Evolutionary conservation across 1,284 basidiomycete genomes (phyloP).

Genomic region (Pseudozyma thailandica): DNA sequence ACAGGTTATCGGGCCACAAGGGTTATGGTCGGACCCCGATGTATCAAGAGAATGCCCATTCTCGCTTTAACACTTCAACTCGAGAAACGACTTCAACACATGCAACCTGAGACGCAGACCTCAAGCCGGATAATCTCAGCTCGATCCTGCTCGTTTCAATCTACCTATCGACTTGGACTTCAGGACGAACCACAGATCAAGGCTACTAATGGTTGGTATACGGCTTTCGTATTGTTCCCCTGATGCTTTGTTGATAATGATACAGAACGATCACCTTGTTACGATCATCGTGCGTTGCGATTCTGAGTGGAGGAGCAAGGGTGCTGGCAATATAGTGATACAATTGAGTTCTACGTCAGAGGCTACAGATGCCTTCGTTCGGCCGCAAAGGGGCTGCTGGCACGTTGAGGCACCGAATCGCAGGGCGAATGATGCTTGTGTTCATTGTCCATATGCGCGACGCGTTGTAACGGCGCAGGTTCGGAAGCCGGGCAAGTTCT

Average conservation of each 20-base stretch:
- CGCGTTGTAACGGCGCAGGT: background rate
- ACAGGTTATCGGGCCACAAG: too few species aligned
- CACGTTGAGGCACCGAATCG: background rate
- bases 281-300: background rate
- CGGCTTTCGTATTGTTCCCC: constrained; percentile 1
- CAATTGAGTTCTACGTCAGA: too few species aligned
- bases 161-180: too few species aligned
- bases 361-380: background rate
- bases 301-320: background rate
- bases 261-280: constrained; percentile 5
- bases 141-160: too few species aligned
- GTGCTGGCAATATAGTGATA: background rate
- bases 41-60: too few species aligned
- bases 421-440: background rate
- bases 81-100: too few species aligned
- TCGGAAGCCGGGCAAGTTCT: background rate
- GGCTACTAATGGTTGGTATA: constrained; percentile 2
- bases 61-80: too few species aligned
- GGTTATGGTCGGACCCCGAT: too few species aligned
- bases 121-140: too few species aligned
- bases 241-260: background rate
- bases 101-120: too few species aligned
- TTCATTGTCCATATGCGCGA: background rate
- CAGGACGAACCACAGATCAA: background rate
- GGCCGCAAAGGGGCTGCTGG: background rate